A percentile compares a stretch with the other conserved stretches of the same genome.
Conservation (phyloP, 2,329 filamentous ascomycete species). For the Cytospora piceae region DNA sequence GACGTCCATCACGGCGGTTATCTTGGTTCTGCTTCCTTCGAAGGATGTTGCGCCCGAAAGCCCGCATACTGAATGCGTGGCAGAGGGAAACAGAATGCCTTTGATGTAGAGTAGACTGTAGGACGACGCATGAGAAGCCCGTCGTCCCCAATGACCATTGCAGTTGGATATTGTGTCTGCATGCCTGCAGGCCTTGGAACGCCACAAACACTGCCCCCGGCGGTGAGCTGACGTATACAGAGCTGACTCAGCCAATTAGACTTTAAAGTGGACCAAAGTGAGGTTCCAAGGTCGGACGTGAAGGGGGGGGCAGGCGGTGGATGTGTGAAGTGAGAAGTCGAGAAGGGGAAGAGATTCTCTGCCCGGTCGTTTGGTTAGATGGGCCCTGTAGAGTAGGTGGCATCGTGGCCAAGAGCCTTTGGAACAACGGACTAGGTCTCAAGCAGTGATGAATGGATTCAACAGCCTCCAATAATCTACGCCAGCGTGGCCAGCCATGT, state of each 20-base stretch:
- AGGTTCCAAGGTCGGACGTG: neutral
- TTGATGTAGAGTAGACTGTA: neutral
- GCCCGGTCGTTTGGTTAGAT: neutral
- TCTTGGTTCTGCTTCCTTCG: constrained; percentile 9
- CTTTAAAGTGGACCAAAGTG: neutral
- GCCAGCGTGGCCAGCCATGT: neutral
- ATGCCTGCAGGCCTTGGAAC: neutral
- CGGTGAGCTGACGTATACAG: constrained; percentile 1
- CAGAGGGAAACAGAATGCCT: neutral
- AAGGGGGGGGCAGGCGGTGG: too few relatives aligned
- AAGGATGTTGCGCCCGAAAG: constrained; percentile 13
- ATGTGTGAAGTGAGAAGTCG: neutral
- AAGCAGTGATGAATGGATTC: neutral
- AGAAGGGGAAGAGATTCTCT: neutral
- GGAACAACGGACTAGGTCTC: neutral
- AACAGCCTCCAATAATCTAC: neutral
- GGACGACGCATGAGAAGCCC: neutral
- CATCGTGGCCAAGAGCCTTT: neutral
- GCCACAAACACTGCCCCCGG: neutral
- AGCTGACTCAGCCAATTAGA: neutral
- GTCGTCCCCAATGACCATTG: neutral
- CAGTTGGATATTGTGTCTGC: neutral
- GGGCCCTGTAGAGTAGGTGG: neutral
- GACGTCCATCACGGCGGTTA: neutral
- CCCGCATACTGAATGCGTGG: constrained; percentile 9